phyloP scores from a whole-genome alignment of 371 early-diverging fungal species.

The Mucor ambiguus region DNA sequence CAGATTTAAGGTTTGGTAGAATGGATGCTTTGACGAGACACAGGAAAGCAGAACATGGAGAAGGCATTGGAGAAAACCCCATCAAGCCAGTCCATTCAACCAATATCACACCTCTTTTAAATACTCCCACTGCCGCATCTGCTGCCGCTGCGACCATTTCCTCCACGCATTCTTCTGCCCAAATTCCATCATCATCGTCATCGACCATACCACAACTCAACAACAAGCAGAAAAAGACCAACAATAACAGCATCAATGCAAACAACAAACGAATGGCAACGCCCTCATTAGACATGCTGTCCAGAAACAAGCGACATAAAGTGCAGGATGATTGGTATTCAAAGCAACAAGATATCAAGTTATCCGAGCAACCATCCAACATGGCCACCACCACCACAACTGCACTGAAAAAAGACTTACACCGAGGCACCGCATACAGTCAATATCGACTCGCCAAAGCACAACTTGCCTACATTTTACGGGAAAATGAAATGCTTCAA shows the following conservation, averaged over 20 bases:
- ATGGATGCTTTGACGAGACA: conserved; percentile 50
- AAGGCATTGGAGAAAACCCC: conserved; percentile 7
- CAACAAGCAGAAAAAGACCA: not conserved
- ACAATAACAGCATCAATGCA: not conserved
- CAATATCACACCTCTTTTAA: conserved; percentile 2
- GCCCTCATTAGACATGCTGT: conserved; percentile 12
- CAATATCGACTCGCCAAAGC: conserved; percentile 52
- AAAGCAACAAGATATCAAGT: conserved; percentile 3
- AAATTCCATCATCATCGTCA: not conserved
- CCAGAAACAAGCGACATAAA: conserved; percentile 16
- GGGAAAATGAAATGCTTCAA: conserved; percentile 60
- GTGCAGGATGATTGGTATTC: not conserved
- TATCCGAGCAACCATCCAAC: not conserved
- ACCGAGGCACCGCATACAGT: conserved; percentile 33
- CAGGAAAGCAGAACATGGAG: conserved; percentile 36
- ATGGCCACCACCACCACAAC: conserved; percentile 7
- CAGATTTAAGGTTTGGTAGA: conserved; percentile 41
- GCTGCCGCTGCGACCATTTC: not conserved
- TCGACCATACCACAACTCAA: not conserved
- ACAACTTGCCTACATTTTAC: conserved; percentile 54
- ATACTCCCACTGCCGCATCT: not conserved
- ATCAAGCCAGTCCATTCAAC: not conserved
- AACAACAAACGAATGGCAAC: conserved; percentile 1
- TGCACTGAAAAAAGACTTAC: not conserved
- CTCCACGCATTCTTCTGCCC: no score